Base-by-base conservation (phyloP, 1,139 yeast genomes). In the Kurtzmaniella quercitrusa region DNA sequence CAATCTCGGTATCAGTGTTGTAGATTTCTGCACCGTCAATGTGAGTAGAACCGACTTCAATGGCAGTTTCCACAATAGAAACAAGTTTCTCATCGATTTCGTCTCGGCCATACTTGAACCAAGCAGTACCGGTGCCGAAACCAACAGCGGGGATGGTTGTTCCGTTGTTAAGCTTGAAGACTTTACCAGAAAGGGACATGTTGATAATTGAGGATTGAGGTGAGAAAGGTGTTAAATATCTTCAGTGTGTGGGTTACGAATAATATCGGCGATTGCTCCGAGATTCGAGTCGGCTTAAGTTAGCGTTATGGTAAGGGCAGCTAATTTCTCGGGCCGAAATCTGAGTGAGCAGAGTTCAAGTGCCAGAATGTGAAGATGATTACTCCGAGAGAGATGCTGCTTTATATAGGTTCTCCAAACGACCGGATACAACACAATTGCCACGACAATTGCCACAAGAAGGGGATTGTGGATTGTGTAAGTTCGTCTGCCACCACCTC, bases 21-120 rank as follows among this genome's bases (percentile, higher is more conserved):
- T 68, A 68, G 17, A 59, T 46, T 48, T 67, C 70, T 6, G 73
- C 73, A 11, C 68, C 69, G 47, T 68, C 74, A 40, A 68, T 56
- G 46, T 68, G 74, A 23, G 55, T 58, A 46, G 59, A 60, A 0
- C 73, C 78, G 10, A 47, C 47, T 14, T 56, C 47, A 37, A 68
- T 46, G 1, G 73, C 72, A 4, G 42, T 41, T 17, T 49, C 55
- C 34, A 67, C 44, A 2, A 58, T 48, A 10, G 54, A 46, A n/a
- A 64, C 60, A 42, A 62, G 51, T 8, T 45, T 46, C 2, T 49
- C 44, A 47, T 62, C 64, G 37, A 59, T 29, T 15, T 55, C 57
- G 23, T 51, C 46, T 19, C 48, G 44, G 29, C 61, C 60, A 7
- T 33, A 34, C 43, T 65, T 66, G 55, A 51, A 62, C 70, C 70